These are phyloP conservation scores for Emmonsiellopsis sp. DNA, from an alignment of 2,329 filamentous ascomycete genomes.

Conservation along the genomic window DNA sequence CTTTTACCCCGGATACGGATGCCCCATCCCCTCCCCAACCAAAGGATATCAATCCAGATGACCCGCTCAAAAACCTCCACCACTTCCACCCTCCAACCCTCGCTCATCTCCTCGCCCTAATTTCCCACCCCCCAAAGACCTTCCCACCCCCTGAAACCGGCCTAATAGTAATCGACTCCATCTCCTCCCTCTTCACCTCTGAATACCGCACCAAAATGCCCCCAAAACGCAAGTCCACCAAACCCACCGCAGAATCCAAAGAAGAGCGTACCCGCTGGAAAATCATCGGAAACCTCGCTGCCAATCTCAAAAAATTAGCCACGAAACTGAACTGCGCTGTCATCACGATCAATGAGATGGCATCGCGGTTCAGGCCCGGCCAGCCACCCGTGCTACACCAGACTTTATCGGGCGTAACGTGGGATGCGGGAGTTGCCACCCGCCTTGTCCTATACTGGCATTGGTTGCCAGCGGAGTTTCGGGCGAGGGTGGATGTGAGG, in stretches of 20 bases:
- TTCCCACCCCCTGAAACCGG: slow-evolving; percentile 55
- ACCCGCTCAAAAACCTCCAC: slow-evolving; percentile 23
- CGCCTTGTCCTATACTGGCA: slow-evolving; percentile 72
- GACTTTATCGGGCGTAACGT: slow-evolving; percentile 63
- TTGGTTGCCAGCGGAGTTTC: slow-evolving; percentile 42
- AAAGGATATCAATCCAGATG: not conserved
- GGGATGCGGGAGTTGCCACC: slow-evolving; percentile 69
- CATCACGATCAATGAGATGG: slow-evolving; percentile 67
- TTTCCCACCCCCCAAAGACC: slow-evolving; percentile 54
- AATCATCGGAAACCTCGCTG: slow-evolving; percentile 57
- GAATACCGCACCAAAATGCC: slow-evolving; percentile 54
- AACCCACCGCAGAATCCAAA: slow-evolving; percentile 1
- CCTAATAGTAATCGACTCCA: slow-evolving; percentile 66
- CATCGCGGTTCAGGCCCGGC: slow-evolving; percentile 66
- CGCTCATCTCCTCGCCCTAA: slow-evolving; percentile 60
- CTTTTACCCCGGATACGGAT: not conserved
- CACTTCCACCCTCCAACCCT: slow-evolving; percentile 54
- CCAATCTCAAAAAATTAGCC: slow-evolving; percentile 59
- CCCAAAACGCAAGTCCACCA: slow-evolving; percentile 26
- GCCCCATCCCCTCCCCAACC: not conserved
- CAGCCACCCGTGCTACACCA: slow-evolving; percentile 60
- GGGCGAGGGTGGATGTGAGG: slow-evolving; percentile 21
- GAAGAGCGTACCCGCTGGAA: slow-evolving; percentile 32
- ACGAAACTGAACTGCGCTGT: slow-evolving; percentile 63
- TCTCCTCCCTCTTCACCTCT: slow-evolving; percentile 66